Evolutionary conservation across 2,329 filamentous ascomycete species (phyloP).

Genomic region (Diaporthe vexans): DNA sequence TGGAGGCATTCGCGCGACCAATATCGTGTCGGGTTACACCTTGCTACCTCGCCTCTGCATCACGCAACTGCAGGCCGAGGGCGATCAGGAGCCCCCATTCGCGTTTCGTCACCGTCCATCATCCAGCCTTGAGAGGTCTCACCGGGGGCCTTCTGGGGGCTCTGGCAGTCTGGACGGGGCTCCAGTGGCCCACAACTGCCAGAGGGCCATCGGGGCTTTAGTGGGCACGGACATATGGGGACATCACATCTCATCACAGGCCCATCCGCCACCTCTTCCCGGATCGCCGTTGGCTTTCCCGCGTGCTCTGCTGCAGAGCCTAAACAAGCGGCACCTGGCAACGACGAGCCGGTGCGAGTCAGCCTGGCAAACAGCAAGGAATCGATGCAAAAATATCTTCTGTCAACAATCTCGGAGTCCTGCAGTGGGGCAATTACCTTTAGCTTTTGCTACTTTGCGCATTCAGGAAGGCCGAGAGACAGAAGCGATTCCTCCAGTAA

Average conservation of each 20-base stretch:
- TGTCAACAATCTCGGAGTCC: background rate
- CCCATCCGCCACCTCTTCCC: constrained; percentile 18
- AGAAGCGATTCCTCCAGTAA: constrained; percentile 24
- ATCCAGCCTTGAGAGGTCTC: constrained; percentile 3
- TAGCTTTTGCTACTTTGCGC: constrained; percentile 8
- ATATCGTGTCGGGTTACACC: constrained; percentile 31
- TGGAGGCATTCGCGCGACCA: constrained; percentile 1
- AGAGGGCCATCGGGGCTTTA: constrained; percentile 3
- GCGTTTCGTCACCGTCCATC: constrained; percentile 12
- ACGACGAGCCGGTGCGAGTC: constrained; percentile 7
- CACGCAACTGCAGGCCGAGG: constrained; percentile 8
- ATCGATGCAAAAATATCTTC: background rate
- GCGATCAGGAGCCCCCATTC: constrained; percentile 9
- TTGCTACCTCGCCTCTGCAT: constrained; percentile 23
- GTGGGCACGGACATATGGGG: constrained; percentile 9
- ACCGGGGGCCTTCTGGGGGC: no score
- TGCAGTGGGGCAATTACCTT: background rate
- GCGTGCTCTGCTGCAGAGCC: constrained; percentile 16
- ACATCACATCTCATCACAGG: constrained; percentile 23
- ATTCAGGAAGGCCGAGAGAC: constrained; percentile 2
- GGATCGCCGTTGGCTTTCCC: constrained; percentile 28
- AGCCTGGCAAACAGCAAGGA: background rate
- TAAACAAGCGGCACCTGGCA: constrained; percentile 1
- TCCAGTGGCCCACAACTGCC: background rate
- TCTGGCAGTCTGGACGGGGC: no score